Base-by-base conservation (phyloP, 1,284 basidiomycete species). In the Austroboletus niveus region DNA sequence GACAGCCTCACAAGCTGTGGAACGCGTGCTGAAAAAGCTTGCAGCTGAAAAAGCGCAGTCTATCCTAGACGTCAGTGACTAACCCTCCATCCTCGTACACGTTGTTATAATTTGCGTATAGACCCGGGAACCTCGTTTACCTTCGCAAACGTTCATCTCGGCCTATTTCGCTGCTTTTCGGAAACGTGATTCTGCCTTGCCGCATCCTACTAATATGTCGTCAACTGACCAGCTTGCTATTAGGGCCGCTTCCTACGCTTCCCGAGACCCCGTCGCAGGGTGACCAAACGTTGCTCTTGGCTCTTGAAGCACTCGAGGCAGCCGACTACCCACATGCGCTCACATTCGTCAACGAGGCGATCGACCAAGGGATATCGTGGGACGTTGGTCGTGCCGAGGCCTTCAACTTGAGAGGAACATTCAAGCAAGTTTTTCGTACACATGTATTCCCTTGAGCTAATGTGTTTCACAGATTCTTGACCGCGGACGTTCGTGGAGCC, bases 141-240 rank as follows among this genome's bases (percentile, higher is more conserved):
- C 95, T 17, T 94, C 93, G 24, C 84, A 85, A 58, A 96, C 92
- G 3, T 98, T 99, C 72, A 91, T 98, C 60, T 89, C 89, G 12
- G 92, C 95, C 3, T 99, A 99, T 77, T 92, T 99, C 65, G 89
- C 94, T 56, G 96, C 97, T 10, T 99, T 99, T 89, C 86, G 96
- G 59, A 76, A 86, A 55, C 84, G 89, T 89, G 61, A 60, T 52
- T 42, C 9, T n/a, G 22, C 22, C 34, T 5, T 42, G 6, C 44
- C 48, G 32, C 46, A 52, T 53, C 38, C 15, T n/a, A 17, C 7
- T 10, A 38, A 38, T 12, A 39, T 11, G 34, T 42, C 35, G 5
- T n/a, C 51, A 31, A 41, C 48, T 54, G 36, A 56, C 35, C 43
- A n/a, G 24, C 14, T 17, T 44, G 1, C 38, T 40, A 40, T 14